These are phyloP conservation scores for Lachnellula arida DNA, from an alignment of 2,329 filamentous ascomycete species.

Conservation along the genomic window DNA sequence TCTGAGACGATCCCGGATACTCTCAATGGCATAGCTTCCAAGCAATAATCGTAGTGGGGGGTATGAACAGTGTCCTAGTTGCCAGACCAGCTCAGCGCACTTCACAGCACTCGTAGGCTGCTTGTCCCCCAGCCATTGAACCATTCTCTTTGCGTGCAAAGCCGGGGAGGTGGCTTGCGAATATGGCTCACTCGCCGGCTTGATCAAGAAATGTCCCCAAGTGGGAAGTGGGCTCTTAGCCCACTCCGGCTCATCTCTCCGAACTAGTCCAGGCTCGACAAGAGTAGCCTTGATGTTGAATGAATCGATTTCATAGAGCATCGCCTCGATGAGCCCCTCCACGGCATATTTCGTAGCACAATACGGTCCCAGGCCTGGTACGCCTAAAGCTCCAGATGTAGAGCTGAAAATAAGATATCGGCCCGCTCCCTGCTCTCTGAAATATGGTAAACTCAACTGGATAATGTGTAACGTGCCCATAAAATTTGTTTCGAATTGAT, in stretches of 20 bases:
- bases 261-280: conserved; percentile 84
- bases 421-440: conserved; percentile 69
- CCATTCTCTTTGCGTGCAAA: conserved; percentile 81
- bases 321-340: conserved; percentile 90
- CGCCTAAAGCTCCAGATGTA: conserved; percentile 85
- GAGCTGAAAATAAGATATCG: conserved; percentile 94
- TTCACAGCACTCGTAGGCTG: conserved; percentile 92
- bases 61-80: conserved; percentile 90
- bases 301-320: conserved; percentile 89
- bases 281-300: conserved; percentile 94
- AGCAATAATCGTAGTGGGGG: conserved; percentile 82
- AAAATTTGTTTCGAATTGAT: conserved; percentile 97
- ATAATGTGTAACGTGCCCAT: conserved; percentile 94
- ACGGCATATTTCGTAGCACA: conserved; percentile 97
- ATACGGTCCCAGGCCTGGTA: conserved; percentile 88
- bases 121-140: conserved; percentile 89
- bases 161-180: conserved; percentile 73
- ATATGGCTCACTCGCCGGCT: conserved; percentile 79
- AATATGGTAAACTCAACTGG: conserved; percentile 81
- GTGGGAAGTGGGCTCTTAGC: conserved; percentile 56
- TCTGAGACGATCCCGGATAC: conserved; percentile 81
- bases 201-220: conserved; percentile 91
- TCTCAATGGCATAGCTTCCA: conserved; percentile 93
- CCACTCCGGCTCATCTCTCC: conserved; percentile 72
- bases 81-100: conserved; percentile 90